Evolutionary conservation across 202 grass and related monocot species (phyloP).

Genomic region (Brachypodium distachyon): DNA sequence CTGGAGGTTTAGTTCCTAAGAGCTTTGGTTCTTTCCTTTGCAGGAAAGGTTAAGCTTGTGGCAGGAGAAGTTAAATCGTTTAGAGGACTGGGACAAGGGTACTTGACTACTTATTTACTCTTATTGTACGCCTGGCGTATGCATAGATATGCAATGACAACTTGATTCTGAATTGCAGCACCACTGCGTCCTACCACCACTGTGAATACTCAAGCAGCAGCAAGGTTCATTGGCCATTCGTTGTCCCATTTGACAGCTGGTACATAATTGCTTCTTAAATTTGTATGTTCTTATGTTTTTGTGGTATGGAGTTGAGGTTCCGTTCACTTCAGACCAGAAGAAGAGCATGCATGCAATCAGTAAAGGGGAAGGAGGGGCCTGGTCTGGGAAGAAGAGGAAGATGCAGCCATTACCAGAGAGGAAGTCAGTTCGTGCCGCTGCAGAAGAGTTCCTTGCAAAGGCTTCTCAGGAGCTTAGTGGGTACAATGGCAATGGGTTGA

Average conservation of each 20-base stretch:
- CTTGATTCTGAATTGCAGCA: slow-evolving; percentile 44
- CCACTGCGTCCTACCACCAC: slow-evolving; percentile 64
- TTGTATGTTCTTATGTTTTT: not conserved
- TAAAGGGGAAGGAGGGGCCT: slow-evolving; percentile 42
- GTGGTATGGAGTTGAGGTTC: not conserved
- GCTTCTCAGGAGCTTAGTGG: slow-evolving; percentile 68
- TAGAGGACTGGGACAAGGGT: slow-evolving; percentile 77
- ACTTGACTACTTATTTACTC: slow-evolving; percentile 11
- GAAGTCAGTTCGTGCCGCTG: slow-evolving; percentile 57
- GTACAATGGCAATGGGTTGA: slow-evolving; percentile 29
- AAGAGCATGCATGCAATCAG: slow-evolving; percentile 65
- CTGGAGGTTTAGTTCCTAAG: not conserved
- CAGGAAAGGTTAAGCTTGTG: slow-evolving; percentile 87
- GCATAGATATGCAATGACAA: slow-evolving; percentile 4
- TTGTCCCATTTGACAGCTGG: slow-evolving; percentile 69
- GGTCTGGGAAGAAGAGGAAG: slow-evolving; percentile 73
- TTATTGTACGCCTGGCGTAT: not conserved
- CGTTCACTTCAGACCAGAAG: slow-evolving; percentile 68
- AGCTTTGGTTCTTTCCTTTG: slow-evolving; percentile 13
- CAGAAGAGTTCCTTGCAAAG: slow-evolving; percentile 87
- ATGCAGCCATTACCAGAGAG: slow-evolving; percentile 29
- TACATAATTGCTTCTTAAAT: slow-evolving; percentile 21
- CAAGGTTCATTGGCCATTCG: slow-evolving; percentile 72
- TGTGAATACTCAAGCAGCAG: slow-evolving; percentile 72
- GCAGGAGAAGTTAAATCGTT: slow-evolving; percentile 70